phyloP scores from a whole-genome alignment of 306 rosid genomes.

The Macrotyloma uniflorum region DNA sequence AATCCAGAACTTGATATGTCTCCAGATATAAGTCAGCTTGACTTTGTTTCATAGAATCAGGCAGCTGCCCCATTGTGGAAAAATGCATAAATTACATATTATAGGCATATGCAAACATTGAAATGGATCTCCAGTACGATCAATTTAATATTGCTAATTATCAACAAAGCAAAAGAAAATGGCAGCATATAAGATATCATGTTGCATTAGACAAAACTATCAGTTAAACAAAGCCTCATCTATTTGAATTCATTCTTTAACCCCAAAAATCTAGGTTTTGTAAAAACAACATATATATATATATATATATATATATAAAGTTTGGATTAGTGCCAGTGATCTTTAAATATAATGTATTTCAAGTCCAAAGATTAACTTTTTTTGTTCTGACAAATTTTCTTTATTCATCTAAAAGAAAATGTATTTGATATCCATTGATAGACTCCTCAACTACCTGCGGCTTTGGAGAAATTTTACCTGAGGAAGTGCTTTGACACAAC shows the following conservation, averaged over 20 bases:
- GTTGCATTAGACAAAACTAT: slow-evolving; percentile 28
- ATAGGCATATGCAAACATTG: slow-evolving; percentile 21
- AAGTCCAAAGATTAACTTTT: slow-evolving; percentile 19
- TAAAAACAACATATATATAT: no score
- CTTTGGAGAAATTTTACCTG: slow-evolving; percentile 65
- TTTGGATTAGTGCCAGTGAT: slow-evolving; percentile 2
- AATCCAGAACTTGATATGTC: slow-evolving; percentile 96
- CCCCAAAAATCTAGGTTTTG: slow-evolving; percentile 6
- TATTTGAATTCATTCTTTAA: slow-evolving; percentile 25
- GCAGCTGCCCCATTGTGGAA: slow-evolving; percentile 65
- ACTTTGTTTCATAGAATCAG: slow-evolving; percentile 99
- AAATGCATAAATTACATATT: slow-evolving; percentile 24
- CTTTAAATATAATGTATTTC: slow-evolving; percentile 12
- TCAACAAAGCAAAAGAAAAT: slow-evolving; percentile 27
- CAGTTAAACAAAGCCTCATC: neutral
- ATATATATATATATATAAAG: neutral
- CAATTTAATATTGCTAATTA: slow-evolving; percentile 28
- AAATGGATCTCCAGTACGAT: slow-evolving; percentile 16
- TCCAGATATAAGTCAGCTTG: slow-evolving; percentile 97
- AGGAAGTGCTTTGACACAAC: slow-evolving; percentile 98
- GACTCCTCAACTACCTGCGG: neutral
- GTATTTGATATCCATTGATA: neutral
- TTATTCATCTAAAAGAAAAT: neutral
- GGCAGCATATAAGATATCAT: slow-evolving; percentile 3
- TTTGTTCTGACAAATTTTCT: slow-evolving; percentile 13